Base-by-base conservation (phyloP, 1,284 basidiomycete species). In the Sphaerobolus stellatus region DNA sequence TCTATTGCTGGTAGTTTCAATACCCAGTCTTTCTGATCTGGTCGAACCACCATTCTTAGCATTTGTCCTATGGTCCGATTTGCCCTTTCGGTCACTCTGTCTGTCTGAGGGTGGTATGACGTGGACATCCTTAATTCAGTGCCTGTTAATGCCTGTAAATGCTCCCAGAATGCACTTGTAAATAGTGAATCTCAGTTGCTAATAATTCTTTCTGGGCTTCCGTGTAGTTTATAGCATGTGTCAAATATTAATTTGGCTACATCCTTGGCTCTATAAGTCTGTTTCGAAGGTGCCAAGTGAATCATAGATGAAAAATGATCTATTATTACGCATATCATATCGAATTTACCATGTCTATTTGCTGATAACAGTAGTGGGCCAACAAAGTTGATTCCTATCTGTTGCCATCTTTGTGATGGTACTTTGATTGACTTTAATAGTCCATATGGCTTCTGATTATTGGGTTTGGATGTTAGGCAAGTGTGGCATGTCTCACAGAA, bases 31-130 rank as follows among this genome's bases (percentile, higher is more conserved):
- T 58, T 66, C 51, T 77, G 75, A 11, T 68, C 64, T 0, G 59
- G 52, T 0, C 24, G 20, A 0, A 77, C 60, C 27, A 65, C 70
- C 30, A 68, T 64, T 0, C 73, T 46, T 3, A 78, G 50, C 68
- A 75, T 74, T 41, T 75, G 71, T 1, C 62, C 69, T 1, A 76
- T 57, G 0, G 71, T 75, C 1, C 66, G 56, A 52, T 76, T 78
- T 0, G 71, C 71, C 0, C 68, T 63, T 58, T 77, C 74, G 0
- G 72, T 75, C 0, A 66, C 58, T 0, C 75, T 73, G 54, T 78
- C 75, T 0, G 69, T 73, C 52, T 80, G 61, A 0, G 76, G 78
- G 50, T 80, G 76, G 47, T 72, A 80, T 0, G 73, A 60, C 2
- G 71, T 73, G 0, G 73, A 78, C 69, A 81, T 70, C 2, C 61